Evolutionary conservation across 169 alveolate species (phyloP).

Genomic region (Cryptosporidium tyzzeri): DNA sequence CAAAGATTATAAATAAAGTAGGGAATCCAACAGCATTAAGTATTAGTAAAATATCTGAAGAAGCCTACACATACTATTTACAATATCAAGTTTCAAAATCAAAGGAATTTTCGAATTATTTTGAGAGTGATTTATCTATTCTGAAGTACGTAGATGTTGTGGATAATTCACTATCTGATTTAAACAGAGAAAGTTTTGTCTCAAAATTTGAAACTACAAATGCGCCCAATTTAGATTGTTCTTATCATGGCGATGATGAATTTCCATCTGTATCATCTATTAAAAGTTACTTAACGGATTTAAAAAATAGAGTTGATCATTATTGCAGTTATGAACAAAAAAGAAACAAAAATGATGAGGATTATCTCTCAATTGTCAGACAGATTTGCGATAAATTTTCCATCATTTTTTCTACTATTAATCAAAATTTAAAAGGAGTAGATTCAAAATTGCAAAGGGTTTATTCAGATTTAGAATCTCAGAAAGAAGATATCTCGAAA

Average conservation of each 20-base stretch:
- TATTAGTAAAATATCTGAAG: conserved; percentile 36
- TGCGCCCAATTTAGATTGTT: conserved; percentile 11
- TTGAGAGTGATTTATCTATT: conserved; percentile 35
- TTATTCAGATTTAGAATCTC: conserved; percentile 32
- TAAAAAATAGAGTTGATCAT: conserved; percentile 36
- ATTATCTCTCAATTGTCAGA: not conserved
- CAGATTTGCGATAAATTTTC: conserved; percentile 13
- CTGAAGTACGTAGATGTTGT: conserved; percentile 22
- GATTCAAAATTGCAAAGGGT: conserved; percentile 14
- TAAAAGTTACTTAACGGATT: conserved; percentile 13
- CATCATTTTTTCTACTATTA: not conserved
- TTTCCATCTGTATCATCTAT: conserved; percentile 40
- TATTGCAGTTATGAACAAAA: not conserved
- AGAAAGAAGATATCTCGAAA: conserved; percentile 19
- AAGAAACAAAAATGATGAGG: not conserved
- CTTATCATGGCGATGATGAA: conserved; percentile 30
- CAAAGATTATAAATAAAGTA: conserved; percentile 17
- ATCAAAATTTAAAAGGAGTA: conserved; percentile 19
- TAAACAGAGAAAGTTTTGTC: conserved; percentile 39
- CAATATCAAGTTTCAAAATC: conserved; percentile 25
- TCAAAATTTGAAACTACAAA: conserved; percentile 30
- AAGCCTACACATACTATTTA: conserved; percentile 9
- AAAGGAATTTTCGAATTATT: conserved; percentile 16
- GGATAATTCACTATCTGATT: not conserved
- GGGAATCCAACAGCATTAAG: conserved; percentile 60